A percentile compares a stretch with the other conserved stretches of the same genome.
Conservation (phyloP, 2,329 filamentous ascomycete genomes). For the Teratosphaeria zuluensis region DNA sequence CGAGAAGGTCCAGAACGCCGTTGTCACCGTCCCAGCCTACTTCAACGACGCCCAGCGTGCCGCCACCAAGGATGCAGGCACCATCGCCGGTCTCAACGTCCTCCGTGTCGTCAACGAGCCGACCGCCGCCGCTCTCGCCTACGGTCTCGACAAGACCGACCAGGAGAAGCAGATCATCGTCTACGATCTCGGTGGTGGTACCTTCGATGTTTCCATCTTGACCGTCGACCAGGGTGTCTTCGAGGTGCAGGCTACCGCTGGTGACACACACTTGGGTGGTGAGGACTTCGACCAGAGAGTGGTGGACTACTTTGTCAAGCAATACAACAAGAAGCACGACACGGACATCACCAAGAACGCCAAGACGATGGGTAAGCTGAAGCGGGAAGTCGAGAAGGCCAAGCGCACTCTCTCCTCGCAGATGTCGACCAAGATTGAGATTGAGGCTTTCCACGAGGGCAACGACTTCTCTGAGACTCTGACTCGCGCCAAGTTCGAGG, state of each 20-base stretch:
- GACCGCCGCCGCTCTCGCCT: conserved; percentile 88
- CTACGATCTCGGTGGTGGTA: conserved; percentile 97
- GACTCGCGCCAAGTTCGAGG: conserved; percentile 97
- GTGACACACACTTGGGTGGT: conserved; percentile 95
- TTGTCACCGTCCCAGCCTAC: conserved; percentile 95
- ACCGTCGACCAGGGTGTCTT: conserved; percentile 98
- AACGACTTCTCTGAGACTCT: conserved; percentile 98
- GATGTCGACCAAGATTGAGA: conserved; percentile 52
- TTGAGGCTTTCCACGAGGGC: conserved; percentile 93
- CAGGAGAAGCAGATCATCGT: conserved; percentile 83
- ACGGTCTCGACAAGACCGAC: conserved; percentile 89
- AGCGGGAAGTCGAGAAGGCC: conserved; percentile 98
- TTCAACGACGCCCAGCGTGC: conserved; percentile 99
- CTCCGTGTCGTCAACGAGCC: conserved; percentile 98
- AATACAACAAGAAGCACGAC: conserved; percentile 95
- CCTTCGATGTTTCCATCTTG: conserved; percentile 95
- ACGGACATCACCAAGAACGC: conserved; percentile 89
- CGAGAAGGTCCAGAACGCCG: conserved; percentile 87
- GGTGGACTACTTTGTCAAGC: conserved; percentile 93
- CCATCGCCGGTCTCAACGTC: conserved; percentile 92
- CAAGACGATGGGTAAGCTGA: conserved; percentile 98
- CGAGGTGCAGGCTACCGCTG: conserved; percentile 98
- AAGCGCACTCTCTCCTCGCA: conserved; percentile 71
- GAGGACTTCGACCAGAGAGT: conserved; percentile 98
- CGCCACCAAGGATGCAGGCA: conserved; percentile 95